phyloP scores from a whole-genome alignment of 2,329 filamentous ascomycete genomes.

The Fusarium musae region DNA sequence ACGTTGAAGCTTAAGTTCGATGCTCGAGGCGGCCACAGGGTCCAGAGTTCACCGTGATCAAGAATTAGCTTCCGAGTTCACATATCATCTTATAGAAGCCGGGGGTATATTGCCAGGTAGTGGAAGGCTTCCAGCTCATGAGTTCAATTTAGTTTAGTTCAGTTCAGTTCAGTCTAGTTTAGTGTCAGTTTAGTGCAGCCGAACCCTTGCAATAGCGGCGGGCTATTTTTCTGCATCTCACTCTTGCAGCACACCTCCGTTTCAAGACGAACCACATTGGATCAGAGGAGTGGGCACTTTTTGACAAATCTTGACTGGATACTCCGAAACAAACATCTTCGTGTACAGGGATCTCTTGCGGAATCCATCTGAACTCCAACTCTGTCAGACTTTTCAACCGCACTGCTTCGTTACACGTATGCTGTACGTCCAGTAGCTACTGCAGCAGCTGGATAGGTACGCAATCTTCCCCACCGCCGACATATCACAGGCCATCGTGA shows the following conservation, averaged over 20 bases:
- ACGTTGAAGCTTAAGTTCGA: neutral
- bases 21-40: neutral
- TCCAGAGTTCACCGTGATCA: neutral
- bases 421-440: neutral
- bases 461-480: conserved; percentile 32
- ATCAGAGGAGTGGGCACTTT: neutral
- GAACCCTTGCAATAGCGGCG: conserved; percentile 11
- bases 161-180: neutral
- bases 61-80: neutral
- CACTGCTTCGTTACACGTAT: conserved; percentile 4
- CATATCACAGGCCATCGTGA: conserved; percentile 40
- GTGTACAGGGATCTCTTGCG: conserved; percentile 14
- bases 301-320: conserved; percentile 19
- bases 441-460: neutral
- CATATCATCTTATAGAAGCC: neutral
- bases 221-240: conserved; percentile 35
- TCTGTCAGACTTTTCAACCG: conserved; percentile 15
- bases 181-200: neutral
- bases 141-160: neutral
- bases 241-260: conserved; percentile 32
- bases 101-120: neutral
- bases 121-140: conserved; percentile 1
- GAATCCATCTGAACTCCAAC: conserved; percentile 29
- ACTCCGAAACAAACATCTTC: conserved; percentile 2
- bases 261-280: conserved; percentile 6